Base-by-base conservation (phyloP, 306 rosid genomes). In the Psophocarpus tetragonolobus region DNA sequence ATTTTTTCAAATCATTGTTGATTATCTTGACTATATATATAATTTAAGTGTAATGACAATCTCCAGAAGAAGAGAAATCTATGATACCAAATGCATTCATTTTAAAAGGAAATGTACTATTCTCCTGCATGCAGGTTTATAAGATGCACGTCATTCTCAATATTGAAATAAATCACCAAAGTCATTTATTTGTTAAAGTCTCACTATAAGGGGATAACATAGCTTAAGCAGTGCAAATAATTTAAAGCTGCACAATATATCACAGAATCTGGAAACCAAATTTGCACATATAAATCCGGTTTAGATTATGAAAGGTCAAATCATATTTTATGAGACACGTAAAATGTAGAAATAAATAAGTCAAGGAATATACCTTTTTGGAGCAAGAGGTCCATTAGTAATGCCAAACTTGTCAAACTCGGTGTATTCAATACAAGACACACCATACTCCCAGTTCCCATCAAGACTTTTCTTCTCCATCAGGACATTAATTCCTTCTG, bases 401-500 rank as follows among this genome's bases (percentile, higher is more conserved):
- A 95, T 90, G 76, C 96, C 97, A 78, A 84, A 91, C 83, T 87
- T 95, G 33, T 88, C 92, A 84, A 95, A 95, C 82, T 95, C 99
- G 1, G 99, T 92, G 88, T 95, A 95, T 67, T 95, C 98, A 42
- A 95, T 76, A 89, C 98, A 95, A 21, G 99, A 90, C 73, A 95
- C 78, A 26, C 97, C 98, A 74, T 95, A 95, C 38, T 88, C 88
- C 96, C 97, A 92, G 78, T 84, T 87, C 68, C 98, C 99, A 82
- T 95, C 83, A 69, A 78, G 85, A 62, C 68, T 80, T 87, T 85
- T 91, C 89, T 86, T 95, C 90, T 92, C 97, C 78, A 88, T 83
- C 56, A 95, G 89, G 58, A 91, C 99, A 86, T 95, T 91, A 65
- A 95, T 78, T 85, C 99, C 99, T 83, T 95, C 99, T 62, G 99